Evolutionary conservation across 768 basidiomycete genomes (phyloP), one percentile per base, ranked within the genome.

Genomic region (Lentinula guzmanii): DNA sequence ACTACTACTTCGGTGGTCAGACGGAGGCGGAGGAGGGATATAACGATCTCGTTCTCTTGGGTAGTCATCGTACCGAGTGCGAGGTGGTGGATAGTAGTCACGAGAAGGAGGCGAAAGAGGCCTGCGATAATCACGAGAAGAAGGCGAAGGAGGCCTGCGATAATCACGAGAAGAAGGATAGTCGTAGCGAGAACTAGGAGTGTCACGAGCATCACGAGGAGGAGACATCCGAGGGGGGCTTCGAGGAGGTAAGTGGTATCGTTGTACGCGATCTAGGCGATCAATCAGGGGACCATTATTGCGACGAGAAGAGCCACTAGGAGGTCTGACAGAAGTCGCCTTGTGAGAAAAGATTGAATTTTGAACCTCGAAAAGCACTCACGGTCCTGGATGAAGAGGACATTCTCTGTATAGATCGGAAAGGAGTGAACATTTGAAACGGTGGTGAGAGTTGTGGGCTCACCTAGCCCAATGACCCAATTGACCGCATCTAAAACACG

Each of bases 391-490:
- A 67, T 81, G 71, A 65, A 83, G 86, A 9, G 87, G 86, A 64
- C 91, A 93, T 71, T 92, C 91, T 69, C 91, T 93, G 64, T 6
- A 52, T 15, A 42, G 39, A 50, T 31, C 5, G 41, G 59, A 24
- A n/a, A 57, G 45, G 41, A 21, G 18, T 21, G 10, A 28, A 15
- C 41, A 52, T 33, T 28, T 46, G 39, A 50, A 54, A 52, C 41
- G 16, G 60, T 41, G 61, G 55, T 31, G 6, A 50, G 46, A 33
- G 52, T 21, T 45, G 28, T 45, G 7, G 31, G 34, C 82, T 52
- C 65, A 90, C 91, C 91, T 87, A 28, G 92, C 93, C 91, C 93
- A 94, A 72, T 95, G 92, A 33, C 93, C 92, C 74, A 82, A 78
- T 67, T 90, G 84, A 24, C 90, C 92, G 58, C 93, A 95, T 66